phyloP scores from a whole-genome alignment of 306 rosid species.

The Purshia tridentata region DNA sequence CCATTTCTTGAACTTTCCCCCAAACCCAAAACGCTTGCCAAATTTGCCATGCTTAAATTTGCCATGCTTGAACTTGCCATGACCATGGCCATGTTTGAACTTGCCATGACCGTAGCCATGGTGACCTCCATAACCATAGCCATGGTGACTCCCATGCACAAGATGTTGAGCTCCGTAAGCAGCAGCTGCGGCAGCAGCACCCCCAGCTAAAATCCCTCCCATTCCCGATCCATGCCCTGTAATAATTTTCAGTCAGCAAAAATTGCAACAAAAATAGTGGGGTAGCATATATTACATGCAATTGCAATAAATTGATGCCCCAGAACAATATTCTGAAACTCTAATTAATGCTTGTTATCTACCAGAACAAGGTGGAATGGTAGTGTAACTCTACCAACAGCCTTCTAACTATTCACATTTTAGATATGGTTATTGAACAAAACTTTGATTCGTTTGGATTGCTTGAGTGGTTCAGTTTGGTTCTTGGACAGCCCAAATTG shows the following conservation, averaged over 20 bases:
- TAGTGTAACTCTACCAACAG: not conserved
- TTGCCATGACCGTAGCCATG: slow-evolving; percentile 54
- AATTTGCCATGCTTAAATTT: slow-evolving; percentile 57
- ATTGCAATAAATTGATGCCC: not conserved
- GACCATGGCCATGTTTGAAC: slow-evolving; percentile 40
- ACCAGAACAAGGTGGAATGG: not conserved
- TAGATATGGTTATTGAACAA: not conserved
- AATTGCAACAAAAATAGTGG: not conserved
- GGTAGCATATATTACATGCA: not conserved
- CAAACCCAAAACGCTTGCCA: slow-evolving; percentile 17
- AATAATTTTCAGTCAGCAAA: slow-evolving; percentile 1
- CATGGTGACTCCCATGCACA: slow-evolving; percentile 45
- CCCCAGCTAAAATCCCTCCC: slow-evolving; percentile 69
- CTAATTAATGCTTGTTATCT: not conserved
- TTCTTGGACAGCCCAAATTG: not conserved
- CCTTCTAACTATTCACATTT: not conserved
- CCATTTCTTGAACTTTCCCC: slow-evolving; percentile 62
- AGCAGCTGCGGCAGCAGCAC: slow-evolving; percentile 79
- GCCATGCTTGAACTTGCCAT: slow-evolving; percentile 67
- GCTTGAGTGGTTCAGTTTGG: not conserved
- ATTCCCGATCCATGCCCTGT: slow-evolving; percentile 48
- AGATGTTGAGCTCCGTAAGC: slow-evolving; percentile 76
- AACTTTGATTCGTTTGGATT: not conserved
- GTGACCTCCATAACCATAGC: slow-evolving; percentile 26
- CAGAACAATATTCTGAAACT: not conserved